phyloP scores from a whole-genome alignment of 1,284 basidiomycete genomes.

The Cryptococcus sp. region DNA sequence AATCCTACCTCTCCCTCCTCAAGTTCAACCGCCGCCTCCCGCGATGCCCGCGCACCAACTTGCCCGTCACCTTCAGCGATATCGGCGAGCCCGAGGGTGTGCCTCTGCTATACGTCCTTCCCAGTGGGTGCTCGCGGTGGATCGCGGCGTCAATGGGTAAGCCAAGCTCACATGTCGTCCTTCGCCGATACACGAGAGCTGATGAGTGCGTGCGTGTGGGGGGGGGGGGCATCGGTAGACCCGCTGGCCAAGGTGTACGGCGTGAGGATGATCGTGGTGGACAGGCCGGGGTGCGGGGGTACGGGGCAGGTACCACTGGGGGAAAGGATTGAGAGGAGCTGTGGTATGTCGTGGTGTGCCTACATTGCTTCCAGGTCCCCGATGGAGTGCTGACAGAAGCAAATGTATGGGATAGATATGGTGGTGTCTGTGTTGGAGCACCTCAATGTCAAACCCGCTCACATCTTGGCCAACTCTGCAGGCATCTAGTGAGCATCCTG shows the following conservation, averaged over 20 bases:
- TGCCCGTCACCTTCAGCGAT: slow-evolving; percentile 38
- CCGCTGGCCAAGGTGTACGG: slow-evolving; percentile 36
- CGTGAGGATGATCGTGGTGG: slow-evolving; percentile 41
- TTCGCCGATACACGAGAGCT: no score
- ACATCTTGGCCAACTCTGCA: slow-evolving; percentile 40
- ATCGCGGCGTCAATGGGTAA: slow-evolving; percentile 43
- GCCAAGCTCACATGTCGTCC: slow-evolving; percentile 4
- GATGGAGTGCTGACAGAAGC: not conserved
- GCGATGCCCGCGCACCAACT: slow-evolving; percentile 36
- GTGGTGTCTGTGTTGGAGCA: slow-evolving; percentile 43
- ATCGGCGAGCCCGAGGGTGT: slow-evolving; percentile 42
- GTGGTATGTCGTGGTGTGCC: slow-evolving; percentile 35
- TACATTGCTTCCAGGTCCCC: not conserved
- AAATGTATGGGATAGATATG: slow-evolving; percentile 30
- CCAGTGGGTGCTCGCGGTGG: slow-evolving; percentile 44
- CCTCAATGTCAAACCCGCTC: slow-evolving; percentile 31
- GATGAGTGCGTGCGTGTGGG: no score
- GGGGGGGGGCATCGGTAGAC: slow-evolving; percentile 21
- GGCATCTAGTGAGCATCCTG: slow-evolving; percentile 39
- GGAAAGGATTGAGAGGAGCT: slow-evolving; percentile 34
- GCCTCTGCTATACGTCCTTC: slow-evolving; percentile 38
- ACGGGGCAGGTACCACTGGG: slow-evolving; percentile 33
- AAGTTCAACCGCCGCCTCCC: slow-evolving; percentile 38
- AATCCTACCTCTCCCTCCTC: slow-evolving; percentile 29
- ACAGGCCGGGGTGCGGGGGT: slow-evolving; percentile 44